Conservation (phyloP, 2,329 filamentous ascomycete genomes). For the Clarireedia sp. region DNA sequence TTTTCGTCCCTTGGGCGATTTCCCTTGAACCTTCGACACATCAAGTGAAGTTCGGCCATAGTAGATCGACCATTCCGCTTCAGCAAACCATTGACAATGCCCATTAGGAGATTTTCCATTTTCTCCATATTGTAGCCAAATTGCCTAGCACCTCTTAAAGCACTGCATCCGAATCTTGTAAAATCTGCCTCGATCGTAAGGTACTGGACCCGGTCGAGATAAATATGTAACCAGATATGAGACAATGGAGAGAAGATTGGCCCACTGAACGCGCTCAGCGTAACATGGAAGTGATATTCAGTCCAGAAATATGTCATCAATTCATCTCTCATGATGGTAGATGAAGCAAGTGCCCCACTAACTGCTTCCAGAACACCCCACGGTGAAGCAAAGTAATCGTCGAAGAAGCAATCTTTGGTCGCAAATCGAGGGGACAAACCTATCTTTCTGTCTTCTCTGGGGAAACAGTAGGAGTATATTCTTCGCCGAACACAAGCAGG, state of each 20-base stretch:
- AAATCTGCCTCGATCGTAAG: slow-evolving; percentile 28
- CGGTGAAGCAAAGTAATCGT: slow-evolving; percentile 21
- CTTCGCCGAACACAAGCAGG: slow-evolving; percentile 15
- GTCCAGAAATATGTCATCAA: slow-evolving; percentile 29
- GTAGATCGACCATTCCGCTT: slow-evolving; percentile 5
- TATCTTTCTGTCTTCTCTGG: slow-evolving; percentile 18
- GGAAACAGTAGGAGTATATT: slow-evolving; percentile 25
- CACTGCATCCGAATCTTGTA: slow-evolving; percentile 23
- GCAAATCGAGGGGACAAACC: slow-evolving; percentile 20
- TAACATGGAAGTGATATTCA: slow-evolving; percentile 27
- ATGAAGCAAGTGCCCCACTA: slow-evolving; percentile 18
- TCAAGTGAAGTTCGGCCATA: slow-evolving; percentile 14
- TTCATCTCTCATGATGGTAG: slow-evolving; percentile 20
- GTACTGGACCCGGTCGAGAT: slow-evolving; percentile 21
- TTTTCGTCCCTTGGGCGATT: slow-evolving; percentile 6
- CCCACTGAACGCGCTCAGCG: slow-evolving; percentile 21
- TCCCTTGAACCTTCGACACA: slow-evolving; percentile 16
- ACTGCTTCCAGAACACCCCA: slow-evolving; percentile 23
- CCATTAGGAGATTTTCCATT: slow-evolving; percentile 12
- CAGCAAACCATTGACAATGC: slow-evolving; percentile 13
- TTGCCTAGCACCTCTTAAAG: slow-evolving; percentile 10
- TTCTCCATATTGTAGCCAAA: slow-evolving; percentile 14
- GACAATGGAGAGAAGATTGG: slow-evolving; percentile 23
- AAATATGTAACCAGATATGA: slow-evolving; percentile 20
- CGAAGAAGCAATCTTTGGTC: slow-evolving; percentile 20